These are phyloP conservation scores for Debaryomyces udenii DNA, from an alignment of 1,139 yeast species.

Conservation along the genomic window DNA sequence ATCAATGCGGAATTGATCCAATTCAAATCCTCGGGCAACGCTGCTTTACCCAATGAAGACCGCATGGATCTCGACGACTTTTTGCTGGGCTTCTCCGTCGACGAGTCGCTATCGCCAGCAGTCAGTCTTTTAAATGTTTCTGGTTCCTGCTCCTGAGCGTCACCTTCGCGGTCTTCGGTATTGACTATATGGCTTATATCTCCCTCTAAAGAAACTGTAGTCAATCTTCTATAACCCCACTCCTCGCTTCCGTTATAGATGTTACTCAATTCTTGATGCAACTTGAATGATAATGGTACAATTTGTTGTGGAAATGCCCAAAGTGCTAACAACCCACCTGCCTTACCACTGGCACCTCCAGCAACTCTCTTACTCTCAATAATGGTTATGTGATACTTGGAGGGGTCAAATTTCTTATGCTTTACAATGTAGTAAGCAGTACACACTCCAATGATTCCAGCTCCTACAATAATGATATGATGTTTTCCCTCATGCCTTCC, in stretches of 20 bases:
- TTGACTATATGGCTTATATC: slow-evolving; percentile 52
- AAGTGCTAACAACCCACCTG: slow-evolving; percentile 90
- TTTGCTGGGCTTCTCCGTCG: slow-evolving; percentile 34
- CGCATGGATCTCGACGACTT: slow-evolving; percentile 35
- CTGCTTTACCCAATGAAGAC: slow-evolving; percentile 20
- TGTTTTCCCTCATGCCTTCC: slow-evolving; percentile 60
- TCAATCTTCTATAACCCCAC: slow-evolving; percentile 92
- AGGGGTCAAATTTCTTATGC: slow-evolving; percentile 77
- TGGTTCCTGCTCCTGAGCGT: slow-evolving; percentile 18
- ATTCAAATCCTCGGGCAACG: slow-evolving; percentile 70
- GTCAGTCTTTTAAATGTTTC: slow-evolving; percentile 19
- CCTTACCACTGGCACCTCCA: slow-evolving; percentile 97
- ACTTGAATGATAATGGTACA: slow-evolving; percentile 82
- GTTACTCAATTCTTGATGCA: slow-evolving; percentile 83
- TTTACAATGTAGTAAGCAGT: slow-evolving; percentile 86
- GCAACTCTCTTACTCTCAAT: slow-evolving; percentile 91
- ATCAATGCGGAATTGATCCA: slow-evolving; percentile 78
- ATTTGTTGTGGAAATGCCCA: slow-evolving; percentile 98
- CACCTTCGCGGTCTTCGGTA: slow-evolving; percentile 19
- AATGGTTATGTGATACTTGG: slow-evolving; percentile 79
- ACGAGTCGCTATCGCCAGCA: slow-evolving; percentile 20
- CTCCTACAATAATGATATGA: slow-evolving; percentile 81
- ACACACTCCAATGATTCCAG: slow-evolving; percentile 95
- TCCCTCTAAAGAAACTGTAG: slow-evolving; percentile 88
- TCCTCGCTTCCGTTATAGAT: slow-evolving; percentile 77